Conservation (phyloP, 768 basidiomycete genomes). For the Pleurotus citrinopileatus region DNA sequence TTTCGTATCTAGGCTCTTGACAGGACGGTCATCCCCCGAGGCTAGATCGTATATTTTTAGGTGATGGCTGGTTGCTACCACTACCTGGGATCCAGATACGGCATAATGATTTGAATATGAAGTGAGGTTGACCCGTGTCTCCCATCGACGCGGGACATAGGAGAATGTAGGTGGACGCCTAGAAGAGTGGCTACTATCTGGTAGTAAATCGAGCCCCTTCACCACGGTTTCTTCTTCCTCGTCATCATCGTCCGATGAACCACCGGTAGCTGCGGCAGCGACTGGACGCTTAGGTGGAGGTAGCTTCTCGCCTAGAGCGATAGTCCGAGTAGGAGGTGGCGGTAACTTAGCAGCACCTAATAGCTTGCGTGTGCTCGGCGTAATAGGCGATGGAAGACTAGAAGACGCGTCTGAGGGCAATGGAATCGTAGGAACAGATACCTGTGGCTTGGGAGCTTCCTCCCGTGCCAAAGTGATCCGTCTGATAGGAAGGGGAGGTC, state of each 20-base stretch:
- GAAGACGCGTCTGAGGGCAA: conserved; percentile 21
- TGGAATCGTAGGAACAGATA: conserved; percentile 22
- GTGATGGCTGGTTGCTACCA: conserved; percentile 56
- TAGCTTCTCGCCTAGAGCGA: conserved; percentile 65
- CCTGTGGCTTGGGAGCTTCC: conserved; percentile 11
- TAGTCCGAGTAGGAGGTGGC: conserved; percentile 75
- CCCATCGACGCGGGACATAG: conserved; percentile 36
- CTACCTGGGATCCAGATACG: conserved; percentile 54
- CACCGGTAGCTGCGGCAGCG: conserved; percentile 24
- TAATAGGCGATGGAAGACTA: conserved; percentile 18
- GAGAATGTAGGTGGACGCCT: conserved; percentile 45
- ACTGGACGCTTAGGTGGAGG: conserved; percentile 54
- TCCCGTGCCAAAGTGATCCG: conserved; percentile 26
- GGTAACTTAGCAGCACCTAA: conserved; percentile 45
- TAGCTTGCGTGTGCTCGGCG: conserved; percentile 34
- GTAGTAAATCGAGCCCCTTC: conserved; percentile 49
- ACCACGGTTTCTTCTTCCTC: conserved; percentile 57
- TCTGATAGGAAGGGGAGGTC: conserved; percentile 48
- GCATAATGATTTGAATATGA: conserved; percentile 54
- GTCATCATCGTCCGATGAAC: conserved; percentile 50
- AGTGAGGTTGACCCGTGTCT: conserved; percentile 55
- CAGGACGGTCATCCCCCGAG: conserved; percentile 36
- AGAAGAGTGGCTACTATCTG: conserved; percentile 68
- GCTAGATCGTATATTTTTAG: conserved; percentile 64
- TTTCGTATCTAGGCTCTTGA: conserved; percentile 56